Conservation (phyloP, 768 basidiomycete genomes). For the Suillus subaureus region DNA sequence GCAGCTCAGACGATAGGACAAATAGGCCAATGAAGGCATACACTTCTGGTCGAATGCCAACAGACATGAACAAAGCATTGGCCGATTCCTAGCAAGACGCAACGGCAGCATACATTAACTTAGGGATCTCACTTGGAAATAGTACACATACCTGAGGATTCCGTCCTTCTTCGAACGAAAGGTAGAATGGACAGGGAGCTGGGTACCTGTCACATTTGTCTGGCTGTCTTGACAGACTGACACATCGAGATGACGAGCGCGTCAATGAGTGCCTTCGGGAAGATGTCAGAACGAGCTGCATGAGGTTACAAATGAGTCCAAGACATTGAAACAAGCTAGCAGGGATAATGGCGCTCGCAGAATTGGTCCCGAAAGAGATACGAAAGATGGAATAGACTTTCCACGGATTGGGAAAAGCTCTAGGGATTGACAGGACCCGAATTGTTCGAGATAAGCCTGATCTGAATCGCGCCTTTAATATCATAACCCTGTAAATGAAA, state of each 20-base stretch:
- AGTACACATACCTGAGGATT: constrained; percentile 45
- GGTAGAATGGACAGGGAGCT: constrained; percentile 18
- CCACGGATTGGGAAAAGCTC: not conserved
- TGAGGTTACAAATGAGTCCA: not conserved
- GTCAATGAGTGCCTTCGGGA: too few relatives aligned
- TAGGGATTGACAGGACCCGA: not conserved
- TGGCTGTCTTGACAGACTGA: too few relatives aligned
- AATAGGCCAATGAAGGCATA: constrained; percentile 25
- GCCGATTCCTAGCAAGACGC: constrained; percentile 31
- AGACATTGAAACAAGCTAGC: not conserved
- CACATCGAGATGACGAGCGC: too few relatives aligned
- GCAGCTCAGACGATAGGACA: not conserved
- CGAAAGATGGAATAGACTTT: not conserved
- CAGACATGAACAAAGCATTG: constrained; percentile 50
- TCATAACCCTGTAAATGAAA: not conserved
- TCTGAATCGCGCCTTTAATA: not conserved
- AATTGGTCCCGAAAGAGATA: not conserved
- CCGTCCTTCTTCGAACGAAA: constrained; percentile 69
- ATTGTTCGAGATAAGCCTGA: not conserved
- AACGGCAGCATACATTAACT: not conserved
- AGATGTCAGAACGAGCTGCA: too few relatives aligned
- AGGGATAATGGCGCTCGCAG: not conserved
- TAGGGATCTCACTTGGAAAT: not conserved
- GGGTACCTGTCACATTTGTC: not conserved
- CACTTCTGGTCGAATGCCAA: constrained; percentile 70